A percentile compares a stretch with the other conserved stretches of the same genome.
Conservation (phyloP, 345 rosid species). For the Hevea brasiliensis region DNA sequence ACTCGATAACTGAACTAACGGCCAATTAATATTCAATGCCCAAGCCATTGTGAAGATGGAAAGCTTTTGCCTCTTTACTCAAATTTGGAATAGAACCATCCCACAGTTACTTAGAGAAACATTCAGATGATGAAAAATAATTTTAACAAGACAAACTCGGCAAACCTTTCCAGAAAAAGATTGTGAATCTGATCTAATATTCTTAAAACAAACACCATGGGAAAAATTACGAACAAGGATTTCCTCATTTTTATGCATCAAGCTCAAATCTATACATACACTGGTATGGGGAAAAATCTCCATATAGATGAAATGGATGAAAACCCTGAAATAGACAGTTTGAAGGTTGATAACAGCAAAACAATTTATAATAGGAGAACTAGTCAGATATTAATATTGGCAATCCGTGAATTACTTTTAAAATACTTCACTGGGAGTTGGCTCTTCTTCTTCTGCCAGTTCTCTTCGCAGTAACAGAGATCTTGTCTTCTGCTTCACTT, state of each 20-base stretch:
- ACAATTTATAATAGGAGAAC: background rate
- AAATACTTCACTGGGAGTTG: conserved; percentile 31
- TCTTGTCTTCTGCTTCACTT: conserved; percentile 32
- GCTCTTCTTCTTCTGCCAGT: conserved; percentile 53
- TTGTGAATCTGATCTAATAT: background rate
- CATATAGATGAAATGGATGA: background rate
- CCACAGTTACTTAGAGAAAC: too few relatives aligned
- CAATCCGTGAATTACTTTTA: too few relatives aligned
- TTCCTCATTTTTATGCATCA: conserved; percentile 10
- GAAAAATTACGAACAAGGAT: background rate
- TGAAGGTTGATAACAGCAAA: background rate
- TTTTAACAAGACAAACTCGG: too few relatives aligned
- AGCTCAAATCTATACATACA: conserved; percentile 6
- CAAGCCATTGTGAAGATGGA: background rate
- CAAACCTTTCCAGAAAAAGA: too few relatives aligned
- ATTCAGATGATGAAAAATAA: background rate
- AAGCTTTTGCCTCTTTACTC: background rate
- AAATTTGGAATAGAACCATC: background rate
- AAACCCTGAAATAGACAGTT: background rate
- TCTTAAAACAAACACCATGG: background rate
- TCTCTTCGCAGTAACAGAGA: conserved; percentile 53
- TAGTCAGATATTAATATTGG: background rate
- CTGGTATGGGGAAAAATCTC: background rate
- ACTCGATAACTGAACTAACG: too few relatives aligned
- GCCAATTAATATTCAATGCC: too few relatives aligned